A percentile compares a stretch with the other conserved stretches of the same genome.
Evolutionary conservation across 2,329 filamentous ascomycete species (phyloP).

Genomic region (Claviceps cyperi): DNA sequence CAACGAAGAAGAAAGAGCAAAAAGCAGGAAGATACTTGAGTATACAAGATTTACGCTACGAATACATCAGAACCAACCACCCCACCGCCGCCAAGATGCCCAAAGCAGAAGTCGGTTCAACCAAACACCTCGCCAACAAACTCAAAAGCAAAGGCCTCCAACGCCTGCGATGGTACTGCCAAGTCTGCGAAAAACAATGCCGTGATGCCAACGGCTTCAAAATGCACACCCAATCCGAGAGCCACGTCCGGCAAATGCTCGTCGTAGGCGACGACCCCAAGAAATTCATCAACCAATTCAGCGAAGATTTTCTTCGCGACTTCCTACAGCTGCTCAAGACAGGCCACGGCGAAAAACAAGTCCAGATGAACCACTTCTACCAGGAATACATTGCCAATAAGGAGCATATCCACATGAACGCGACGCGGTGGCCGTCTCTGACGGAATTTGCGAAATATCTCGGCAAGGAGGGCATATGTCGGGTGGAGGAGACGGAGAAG

Average conservation of each 20-base stretch:
- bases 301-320: conserved; percentile 64
- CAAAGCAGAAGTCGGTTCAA: conserved; percentile 80
- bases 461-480: conserved; percentile 72
- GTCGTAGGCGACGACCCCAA: conserved; percentile 76
- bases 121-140: conserved; percentile 82
- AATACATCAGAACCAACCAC: neutral
- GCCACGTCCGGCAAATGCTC: conserved; percentile 79
- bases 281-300: conserved; percentile 71
- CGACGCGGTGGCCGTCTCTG: conserved; percentile 75
- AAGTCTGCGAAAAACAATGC: conserved; percentile 51
- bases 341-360: conserved; percentile 77
- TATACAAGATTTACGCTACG: neutral
- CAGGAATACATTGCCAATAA: conserved; percentile 73
- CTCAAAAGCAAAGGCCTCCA: conserved; percentile 71
- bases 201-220: conserved; percentile 86
- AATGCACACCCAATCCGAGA: conserved; percentile 73
- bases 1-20: neutral
- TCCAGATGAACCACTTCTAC: conserved; percentile 87
- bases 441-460: conserved; percentile 84
- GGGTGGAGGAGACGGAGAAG: conserved; percentile 80
- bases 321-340: conserved; percentile 68
- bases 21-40: neutral
- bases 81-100: conserved; percentile 46
- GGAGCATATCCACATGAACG: conserved; percentile 85
- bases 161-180: conserved; percentile 82